These are phyloP conservation scores for Botrytis fragariae DNA, from an alignment of 2,329 filamentous ascomycete species.

Conservation along the genomic window DNA sequence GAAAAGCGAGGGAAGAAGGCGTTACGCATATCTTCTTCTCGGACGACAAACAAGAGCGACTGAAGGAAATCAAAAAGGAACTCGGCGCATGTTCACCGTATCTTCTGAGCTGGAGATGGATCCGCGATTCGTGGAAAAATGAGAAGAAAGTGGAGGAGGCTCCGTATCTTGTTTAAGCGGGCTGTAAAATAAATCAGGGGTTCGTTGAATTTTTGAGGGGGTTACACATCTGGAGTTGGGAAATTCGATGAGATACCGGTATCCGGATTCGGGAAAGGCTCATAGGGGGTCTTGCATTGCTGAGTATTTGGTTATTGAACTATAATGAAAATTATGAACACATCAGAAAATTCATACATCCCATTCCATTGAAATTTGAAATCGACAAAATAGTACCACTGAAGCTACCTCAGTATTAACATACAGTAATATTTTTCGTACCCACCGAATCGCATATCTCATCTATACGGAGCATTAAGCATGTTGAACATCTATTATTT, in stretches of 20 bases:
- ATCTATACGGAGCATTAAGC: too few relatives aligned
- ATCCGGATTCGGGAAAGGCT: not conserved
- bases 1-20: slow-evolving; percentile 49
- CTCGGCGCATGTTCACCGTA: slow-evolving; percentile 56
- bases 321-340: not conserved
- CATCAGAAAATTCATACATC: not conserved
- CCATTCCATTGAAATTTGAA: not conserved
- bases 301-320: not conserved
- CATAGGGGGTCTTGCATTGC: not conserved
- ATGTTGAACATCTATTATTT: not conserved
- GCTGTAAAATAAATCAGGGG: not conserved
- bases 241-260: not conserved
- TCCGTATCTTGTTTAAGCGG: slow-evolving; percentile 42
- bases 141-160: slow-evolving; percentile 80
- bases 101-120: slow-evolving; percentile 68
- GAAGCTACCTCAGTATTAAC: not conserved
- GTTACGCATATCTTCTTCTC: slow-evolving; percentile 73
- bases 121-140: slow-evolving; percentile 77
- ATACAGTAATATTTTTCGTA: too few relatives aligned
- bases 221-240: not conserved
- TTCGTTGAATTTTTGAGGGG: not conserved
- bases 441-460: not conserved
- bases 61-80: slow-evolving; percentile 42
- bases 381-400: not conserved
- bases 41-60: slow-evolving; percentile 41